These are phyloP conservation scores for Annulohypoxylon moriforme DNA, from an alignment of 495 filamentous ascomycete species.

Conservation along the genomic window DNA sequence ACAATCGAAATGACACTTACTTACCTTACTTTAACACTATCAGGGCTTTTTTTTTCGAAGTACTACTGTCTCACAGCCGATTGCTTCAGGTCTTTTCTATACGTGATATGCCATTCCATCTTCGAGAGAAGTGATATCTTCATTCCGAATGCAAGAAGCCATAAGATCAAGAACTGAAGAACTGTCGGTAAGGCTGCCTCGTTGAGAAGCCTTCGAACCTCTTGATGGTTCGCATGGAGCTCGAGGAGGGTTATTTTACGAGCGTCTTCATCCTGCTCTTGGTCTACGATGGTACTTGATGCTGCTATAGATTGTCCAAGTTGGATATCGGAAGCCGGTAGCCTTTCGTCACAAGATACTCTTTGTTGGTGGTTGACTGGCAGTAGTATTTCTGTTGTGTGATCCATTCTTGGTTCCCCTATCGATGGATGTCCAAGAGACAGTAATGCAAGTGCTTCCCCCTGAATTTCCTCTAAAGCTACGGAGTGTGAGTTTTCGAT, in stretches of 20 bases:
- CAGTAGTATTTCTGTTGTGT: background rate
- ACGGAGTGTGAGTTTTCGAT: background rate
- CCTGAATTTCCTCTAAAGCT: slow-evolving; percentile 1
- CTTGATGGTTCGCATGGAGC: background rate
- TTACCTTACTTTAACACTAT: no score
- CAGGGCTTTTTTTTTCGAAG: no score
- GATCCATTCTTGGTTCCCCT: background rate
- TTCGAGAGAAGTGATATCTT: background rate
- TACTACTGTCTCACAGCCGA: background rate
- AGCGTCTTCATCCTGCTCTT: background rate
- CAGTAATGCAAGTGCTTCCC: background rate
- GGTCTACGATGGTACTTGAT: background rate
- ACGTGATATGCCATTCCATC: background rate
- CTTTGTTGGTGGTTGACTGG: background rate
- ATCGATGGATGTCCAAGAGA: background rate
- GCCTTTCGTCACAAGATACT: background rate
- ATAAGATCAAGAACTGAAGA: slow-evolving; percentile 13
- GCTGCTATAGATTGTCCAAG: background rate
- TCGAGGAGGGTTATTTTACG: background rate
- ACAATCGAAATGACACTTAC: no score
- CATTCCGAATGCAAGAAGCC: background rate
- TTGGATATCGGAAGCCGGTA: background rate
- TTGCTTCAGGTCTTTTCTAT: background rate
- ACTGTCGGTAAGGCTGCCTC: background rate
- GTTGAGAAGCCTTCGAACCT: slow-evolving; percentile 1